Percentiles rank a stretch among this genome's conserved stretches.
phyloP scores from a whole-genome alignment of 163 green algal species.

The Volvox carteri region DNA sequence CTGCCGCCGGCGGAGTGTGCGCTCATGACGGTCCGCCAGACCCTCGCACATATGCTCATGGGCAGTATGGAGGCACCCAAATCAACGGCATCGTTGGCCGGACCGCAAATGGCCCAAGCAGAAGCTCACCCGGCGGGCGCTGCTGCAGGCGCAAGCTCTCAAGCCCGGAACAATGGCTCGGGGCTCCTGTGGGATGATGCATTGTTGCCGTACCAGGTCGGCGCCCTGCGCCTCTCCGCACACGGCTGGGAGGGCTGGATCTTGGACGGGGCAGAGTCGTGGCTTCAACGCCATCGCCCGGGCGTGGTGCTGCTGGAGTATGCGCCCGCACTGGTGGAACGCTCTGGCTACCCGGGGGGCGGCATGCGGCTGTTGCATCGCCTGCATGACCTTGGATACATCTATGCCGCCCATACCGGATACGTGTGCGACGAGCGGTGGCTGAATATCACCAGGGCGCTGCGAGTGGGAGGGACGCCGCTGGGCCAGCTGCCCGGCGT shows the following conservation, averaged over 20 bases:
- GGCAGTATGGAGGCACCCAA: conserved; percentile 11
- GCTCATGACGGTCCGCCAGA: conserved; percentile 34
- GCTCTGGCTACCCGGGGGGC: conserved; percentile 53
- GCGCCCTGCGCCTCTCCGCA: conserved; percentile 80
- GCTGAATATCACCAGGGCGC: conserved; percentile 76
- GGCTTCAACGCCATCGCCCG: conserved; percentile 62
- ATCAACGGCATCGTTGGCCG: neutral
- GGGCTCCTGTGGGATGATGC: neutral
- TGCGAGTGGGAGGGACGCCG: conserved; percentile 24
- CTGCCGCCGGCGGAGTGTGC: neutral
- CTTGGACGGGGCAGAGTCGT: conserved; percentile 76
- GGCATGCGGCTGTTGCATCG: conserved; percentile 67
- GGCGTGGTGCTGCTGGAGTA: conserved; percentile 87
- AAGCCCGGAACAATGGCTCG: neutral
- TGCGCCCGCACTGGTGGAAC: conserved; percentile 68
- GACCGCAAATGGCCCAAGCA: neutral
- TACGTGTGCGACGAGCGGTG: conserved; percentile 87
- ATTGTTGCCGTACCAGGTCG: conserved; percentile 63
- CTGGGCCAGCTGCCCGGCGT: neutral
- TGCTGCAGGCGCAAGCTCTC: neutral
- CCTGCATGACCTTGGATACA: conserved; percentile 84
- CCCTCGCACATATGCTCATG: conserved; percentile 41
- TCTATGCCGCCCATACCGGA: conserved; percentile 84
- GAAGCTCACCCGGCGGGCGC: neutral
- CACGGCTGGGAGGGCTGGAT: conserved; percentile 85